These are phyloP conservation scores for Zychaea mexicana DNA, from an alignment of 371 early-diverging fungal species.

Conservation along the genomic window DNA sequence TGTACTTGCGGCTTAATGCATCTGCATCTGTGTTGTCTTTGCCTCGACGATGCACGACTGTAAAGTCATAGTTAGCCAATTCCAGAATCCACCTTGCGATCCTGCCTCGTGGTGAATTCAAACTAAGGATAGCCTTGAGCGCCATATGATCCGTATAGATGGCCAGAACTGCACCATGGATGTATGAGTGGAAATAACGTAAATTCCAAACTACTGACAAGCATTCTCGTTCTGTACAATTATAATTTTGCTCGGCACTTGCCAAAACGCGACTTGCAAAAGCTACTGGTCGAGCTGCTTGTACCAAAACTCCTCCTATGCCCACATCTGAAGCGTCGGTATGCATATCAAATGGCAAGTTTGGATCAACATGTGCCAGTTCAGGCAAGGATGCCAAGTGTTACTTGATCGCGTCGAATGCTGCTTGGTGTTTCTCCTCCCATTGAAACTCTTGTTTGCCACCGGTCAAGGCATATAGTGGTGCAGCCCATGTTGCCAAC, in stretches of 20 bases:
- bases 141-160: background rate
- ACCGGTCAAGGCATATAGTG: slow-evolving; percentile 10
- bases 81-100: slow-evolving; percentile 2
- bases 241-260: background rate
- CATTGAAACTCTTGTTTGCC: background rate
- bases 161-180: background rate
- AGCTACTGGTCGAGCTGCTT: slow-evolving; percentile 15
- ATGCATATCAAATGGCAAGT: slow-evolving; percentile 9
- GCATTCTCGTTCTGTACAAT: background rate
- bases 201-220: background rate
- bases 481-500: slow-evolving; percentile 11
- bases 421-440: background rate
- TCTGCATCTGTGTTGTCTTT: slow-evolving; percentile 1
- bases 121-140: background rate
- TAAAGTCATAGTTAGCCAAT: background rate
- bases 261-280: slow-evolving; percentile 16
- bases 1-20: background rate
- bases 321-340: slow-evolving; percentile 11
- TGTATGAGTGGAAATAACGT: background rate
- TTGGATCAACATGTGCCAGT: background rate
- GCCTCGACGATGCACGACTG: background rate
- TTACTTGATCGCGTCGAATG: slow-evolving; percentile 10
- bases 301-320: slow-evolving; percentile 14
- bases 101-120: background rate
- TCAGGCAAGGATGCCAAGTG: background rate